Base-by-base conservation (phyloP, 257 asterid genomes). In the Ligustrum vulgare region DNA sequence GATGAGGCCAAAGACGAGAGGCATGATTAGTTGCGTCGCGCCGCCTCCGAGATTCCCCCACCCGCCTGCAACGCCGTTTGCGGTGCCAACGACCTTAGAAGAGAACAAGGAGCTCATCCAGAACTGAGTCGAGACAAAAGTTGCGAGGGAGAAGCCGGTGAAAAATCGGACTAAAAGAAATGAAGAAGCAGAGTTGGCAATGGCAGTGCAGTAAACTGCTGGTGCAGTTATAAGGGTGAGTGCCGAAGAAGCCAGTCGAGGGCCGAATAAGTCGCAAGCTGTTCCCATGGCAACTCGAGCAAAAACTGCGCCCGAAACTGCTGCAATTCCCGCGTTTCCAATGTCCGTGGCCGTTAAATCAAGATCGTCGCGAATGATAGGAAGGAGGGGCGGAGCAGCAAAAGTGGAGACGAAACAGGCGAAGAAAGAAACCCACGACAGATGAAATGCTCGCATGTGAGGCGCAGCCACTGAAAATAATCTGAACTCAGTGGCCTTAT, bases 1-100 rank as follows among this genome's bases (percentile, higher is more conserved):
- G 11, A 91, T 86, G 36, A 90, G 66, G 9, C 78, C 78, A 64
- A 83, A 92, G 0, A 89, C 90, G 0, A 89, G 83, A 0, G 97
- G 97, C 98, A 94, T 94, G 73, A 94, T 90, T 8, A 93, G 86
- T 81, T 93, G 98, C 0, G 97, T 86, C 0, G 96, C 97, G 0
- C 98, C 96, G 22, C 97, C 97, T 32, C 98, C 98, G 12, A 92
- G 95, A 56, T 94, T 94, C 0, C 98, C 98, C 98, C 98, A 92
- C 0, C 98, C 97, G 10, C 94, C 98, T 0, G 97, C 77, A 3
- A 92, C 25, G 9, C 97, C 97, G 65, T 94, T 94, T 5, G 97
- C 97, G 0, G 96, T 89, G 54, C 92, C 98, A 25, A 94, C 92
- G 25, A 94, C 93, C 0, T 36, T 81, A 0, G 78, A 32, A 7